These are phyloP conservation scores for Fusarium dimerum DNA, from an alignment of 2,329 filamentous ascomycete genomes.

Conservation along the genomic window DNA sequence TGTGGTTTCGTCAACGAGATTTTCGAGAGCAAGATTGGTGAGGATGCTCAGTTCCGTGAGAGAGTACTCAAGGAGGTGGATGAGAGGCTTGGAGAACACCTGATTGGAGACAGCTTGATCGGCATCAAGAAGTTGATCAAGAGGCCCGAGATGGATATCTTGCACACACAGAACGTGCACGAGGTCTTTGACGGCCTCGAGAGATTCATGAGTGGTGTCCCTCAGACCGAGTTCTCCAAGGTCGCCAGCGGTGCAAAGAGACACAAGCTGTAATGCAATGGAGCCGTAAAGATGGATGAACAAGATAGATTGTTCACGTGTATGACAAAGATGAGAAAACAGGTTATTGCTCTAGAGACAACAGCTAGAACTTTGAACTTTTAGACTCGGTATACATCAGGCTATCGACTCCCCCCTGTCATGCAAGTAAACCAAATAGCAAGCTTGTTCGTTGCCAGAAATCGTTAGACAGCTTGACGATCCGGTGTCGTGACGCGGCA, in stretches of 20 bases:
- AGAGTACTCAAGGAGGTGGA: conserved; percentile 79
- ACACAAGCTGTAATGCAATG: conserved; percentile 72
- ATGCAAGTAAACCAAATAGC: conserved; percentile 75
- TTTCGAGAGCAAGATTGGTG: conserved; percentile 56
- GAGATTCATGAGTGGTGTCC: conserved; percentile 75
- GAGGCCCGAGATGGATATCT: conserved; percentile 67
- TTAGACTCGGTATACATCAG: conserved; percentile 12
- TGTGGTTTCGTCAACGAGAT: conserved; percentile 87
- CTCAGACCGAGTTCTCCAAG: conserved; percentile 86
- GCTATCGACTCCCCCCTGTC: background rate
- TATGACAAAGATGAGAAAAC: background rate
- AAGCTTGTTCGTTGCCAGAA: conserved; percentile 84
- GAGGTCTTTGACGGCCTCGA: conserved; percentile 88
- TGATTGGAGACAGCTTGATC: conserved; percentile 76
- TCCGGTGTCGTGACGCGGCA: conserved; percentile 49
- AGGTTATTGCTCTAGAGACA: background rate
- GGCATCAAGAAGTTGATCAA: conserved; percentile 85
- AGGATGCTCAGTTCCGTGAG: conserved; percentile 68
- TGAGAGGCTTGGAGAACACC: conserved; percentile 75
- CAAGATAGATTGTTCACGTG: no score
- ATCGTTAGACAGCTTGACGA: conserved; percentile 66
- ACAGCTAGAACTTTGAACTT: background rate
- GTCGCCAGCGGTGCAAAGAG: conserved; percentile 86
- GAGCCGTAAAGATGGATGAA: no score
- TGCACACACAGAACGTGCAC: conserved; percentile 76